Evolutionary conservation across 805 yeast genomes (phyloP), one percentile per base, ranked within the genome.

Genomic region (Cyberlindnera meyerae): DNA sequence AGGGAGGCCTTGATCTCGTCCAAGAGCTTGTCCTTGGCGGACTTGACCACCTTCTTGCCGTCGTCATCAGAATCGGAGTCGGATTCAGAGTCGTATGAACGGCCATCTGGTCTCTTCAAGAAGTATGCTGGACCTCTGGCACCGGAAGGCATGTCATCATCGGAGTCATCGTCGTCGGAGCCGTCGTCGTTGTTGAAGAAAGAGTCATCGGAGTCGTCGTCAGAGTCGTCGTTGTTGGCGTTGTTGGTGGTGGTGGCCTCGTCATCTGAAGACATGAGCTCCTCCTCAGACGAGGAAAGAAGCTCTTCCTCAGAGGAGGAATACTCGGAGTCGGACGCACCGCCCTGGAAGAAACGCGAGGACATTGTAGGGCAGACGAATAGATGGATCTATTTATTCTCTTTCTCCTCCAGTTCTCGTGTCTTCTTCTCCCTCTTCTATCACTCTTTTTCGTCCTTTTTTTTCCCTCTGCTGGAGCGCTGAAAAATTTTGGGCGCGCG

Each of bases 21-120:
- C 51, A 88, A 61, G 43, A 88, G 71, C 68, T 90, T 93, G 48
- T 89, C 97, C 65, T 82, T 86, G 36, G 97, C 96, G 40, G 93
- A 79, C 66, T 86, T 89, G 50, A 90, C 96, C 28, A 88, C 87
- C 49, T 81, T 83, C 59, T 78, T 82, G 55, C 80, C 84, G 40
- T 82, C 90, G 42, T 70, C 76, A 42, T 72, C 84, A 39, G 74
- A 72, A 35, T 73, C 77, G 17, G 65, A 72, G 8, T 64, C 63
- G 27, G 63, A 66, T 27, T 63, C 60, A 29, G 57, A 57, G 36
- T 58, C 62, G 39, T 63, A 64, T 39, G 62, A 31, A 24, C 36
- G 22, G 57, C 39, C 62, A 59, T 34, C 58, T 62, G 37, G 33
- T 24, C 61, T 54, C 44, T 66, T 66, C 47, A 66, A 57, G 48